A percentile compares a stretch with the other conserved stretches of the same genome.
Evolutionary conservation across 495 filamentous ascomycete genomes (phyloP).

Genomic region (Rusavskia elegans): DNA sequence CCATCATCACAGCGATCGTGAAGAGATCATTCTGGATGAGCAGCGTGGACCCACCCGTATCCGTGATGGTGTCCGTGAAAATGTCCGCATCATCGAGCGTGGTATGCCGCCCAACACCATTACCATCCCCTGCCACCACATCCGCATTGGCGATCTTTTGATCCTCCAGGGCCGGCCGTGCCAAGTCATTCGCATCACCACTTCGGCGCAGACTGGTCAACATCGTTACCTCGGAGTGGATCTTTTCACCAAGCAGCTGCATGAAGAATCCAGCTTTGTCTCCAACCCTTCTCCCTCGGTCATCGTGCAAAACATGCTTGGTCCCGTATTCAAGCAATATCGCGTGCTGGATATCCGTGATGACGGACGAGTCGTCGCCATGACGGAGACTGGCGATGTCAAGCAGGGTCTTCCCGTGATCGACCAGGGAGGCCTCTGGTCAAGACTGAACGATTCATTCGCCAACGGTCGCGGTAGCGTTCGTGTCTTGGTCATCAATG

Average conservation of each 20-base stretch:
- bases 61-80: conserved; percentile 28
- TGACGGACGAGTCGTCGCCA: conserved; percentile 60
- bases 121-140: conserved; percentile 97
- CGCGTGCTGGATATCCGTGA: conserved; percentile 96
- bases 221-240: conserved; percentile 99
- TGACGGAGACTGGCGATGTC: conserved; percentile 86
- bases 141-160: conserved; percentile 95
- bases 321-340: conserved; percentile 99
- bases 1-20: conserved; percentile 37
- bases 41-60: conserved; percentile 21
- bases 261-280: conserved; percentile 97
- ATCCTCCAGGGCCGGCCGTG: conserved; percentile 98
- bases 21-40: conserved; percentile 38
- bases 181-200: conserved; percentile 99
- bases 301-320: conserved; percentile 97
- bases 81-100: conserved; percentile 38
- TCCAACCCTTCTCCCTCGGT: conserved; percentile 92
- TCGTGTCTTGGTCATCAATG: conserved; percentile 88
- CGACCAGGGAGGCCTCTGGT: conserved; percentile 78
- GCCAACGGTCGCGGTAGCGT: conserved; percentile 84
- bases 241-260: conserved; percentile 98
- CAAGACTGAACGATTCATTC: conserved; percentile 70
- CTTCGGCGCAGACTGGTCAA: conserved; percentile 94
- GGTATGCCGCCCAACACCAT: conserved; percentile 61
- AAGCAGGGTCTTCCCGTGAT: conserved; percentile 91